phyloP scores from a whole-genome alignment of 257 asterid genomes.

The Petrea volubilis region DNA sequence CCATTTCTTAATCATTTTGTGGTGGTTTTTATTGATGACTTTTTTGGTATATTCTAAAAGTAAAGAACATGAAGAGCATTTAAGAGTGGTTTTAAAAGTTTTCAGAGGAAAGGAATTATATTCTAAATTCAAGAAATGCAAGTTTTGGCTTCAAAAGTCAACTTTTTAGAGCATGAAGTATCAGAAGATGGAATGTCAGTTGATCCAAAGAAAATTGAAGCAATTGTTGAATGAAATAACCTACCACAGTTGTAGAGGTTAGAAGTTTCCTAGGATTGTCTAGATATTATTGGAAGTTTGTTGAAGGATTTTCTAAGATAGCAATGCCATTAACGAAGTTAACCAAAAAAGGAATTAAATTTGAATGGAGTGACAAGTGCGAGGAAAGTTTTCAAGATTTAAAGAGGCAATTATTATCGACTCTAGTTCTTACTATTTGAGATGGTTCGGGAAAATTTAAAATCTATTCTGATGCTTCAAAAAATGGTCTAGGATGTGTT shows the following conservation, averaged over 20 bases:
- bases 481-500: neutral
- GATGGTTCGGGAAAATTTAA: neutral
- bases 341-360: neutral
- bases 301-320: neutral
- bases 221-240: neutral
- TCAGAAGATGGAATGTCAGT: neutral
- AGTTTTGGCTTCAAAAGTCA: neutral
- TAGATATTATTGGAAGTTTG: too few relatives aligned
- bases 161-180: neutral
- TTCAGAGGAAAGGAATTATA: too few relatives aligned
- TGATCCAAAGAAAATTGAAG: neutral
- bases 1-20: too few relatives aligned
- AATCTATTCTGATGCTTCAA: neutral
- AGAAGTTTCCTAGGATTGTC: neutral
- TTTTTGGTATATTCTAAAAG: too few relatives aligned
- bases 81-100: too few relatives aligned
- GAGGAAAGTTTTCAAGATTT: neutral
- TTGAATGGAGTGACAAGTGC: neutral
- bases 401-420: neutral
- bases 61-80: too few relatives aligned
- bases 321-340: neutral
- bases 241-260: neutral
- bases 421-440: neutral
- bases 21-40: too few relatives aligned
- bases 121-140: neutral